Base-by-base conservation (phyloP, 148 eudicot species). In the Oxyria digyna region DNA sequence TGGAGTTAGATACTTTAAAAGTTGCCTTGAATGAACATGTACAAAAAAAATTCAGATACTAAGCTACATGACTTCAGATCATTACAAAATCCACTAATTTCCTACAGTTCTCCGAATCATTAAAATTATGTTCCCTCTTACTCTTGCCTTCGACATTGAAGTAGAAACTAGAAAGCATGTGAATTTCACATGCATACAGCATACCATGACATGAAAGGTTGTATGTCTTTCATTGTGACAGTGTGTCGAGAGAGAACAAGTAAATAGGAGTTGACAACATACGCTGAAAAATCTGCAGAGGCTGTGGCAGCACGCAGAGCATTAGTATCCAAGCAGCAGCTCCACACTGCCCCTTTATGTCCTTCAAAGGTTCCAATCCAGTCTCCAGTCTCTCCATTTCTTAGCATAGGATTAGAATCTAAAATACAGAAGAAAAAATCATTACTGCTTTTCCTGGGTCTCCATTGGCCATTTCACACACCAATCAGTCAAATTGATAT, bases 311-410 rank as follows among this genome's bases (percentile, higher is more conserved):
- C 94, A 76, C 79, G 82, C 48, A 87, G 71, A 78, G 94, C 97
- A 78, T 84, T 84, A 29, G 82, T 83, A 70, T 90, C 94, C 70
- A 90, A 80, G 75, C 97, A 90, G 74, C 94, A 87, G 79, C 94
- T 87, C 97, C 97, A 90, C 7, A 90, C 97, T 67, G 97, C 97
- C 68, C 97, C 97, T 81, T 90, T 90, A 73, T 90, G 97, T 23
- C 97, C 97, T 80, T 87, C 82, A 76, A 90, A 90, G 24, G 97
- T 90, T 71, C 97, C 97, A 77, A 90, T 85, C 97, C 97, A 90
- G 67, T 90, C 97, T 71, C 97, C 97, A 71, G 94, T 87, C 70
- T 90, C 94, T 40, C 97, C 97, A 76, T 90, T 90, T 83, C 97
- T 84, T 37, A 90, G 89, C 97, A 90, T 90, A 4, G 97, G 97